A percentile compares a stretch with the other conserved stretches of the same genome.
Evolutionary conservation across 2,329 filamentous ascomycete species (phyloP).

Genomic region (Diaporthe caulivora): DNA sequence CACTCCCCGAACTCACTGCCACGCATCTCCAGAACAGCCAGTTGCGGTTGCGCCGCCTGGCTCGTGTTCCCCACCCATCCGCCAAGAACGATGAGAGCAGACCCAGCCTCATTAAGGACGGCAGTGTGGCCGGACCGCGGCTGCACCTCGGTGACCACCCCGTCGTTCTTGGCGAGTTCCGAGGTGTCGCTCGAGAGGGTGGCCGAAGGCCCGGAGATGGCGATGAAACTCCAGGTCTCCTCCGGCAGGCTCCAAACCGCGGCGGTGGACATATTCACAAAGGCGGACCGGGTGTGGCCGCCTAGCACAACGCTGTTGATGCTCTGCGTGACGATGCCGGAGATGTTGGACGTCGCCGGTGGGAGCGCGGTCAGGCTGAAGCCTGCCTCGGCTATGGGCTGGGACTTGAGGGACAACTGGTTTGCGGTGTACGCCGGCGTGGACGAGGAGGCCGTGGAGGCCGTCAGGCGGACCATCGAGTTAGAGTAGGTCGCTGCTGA

Average conservation of each 20-base stretch:
- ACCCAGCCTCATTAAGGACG: constrained; percentile 83
- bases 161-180: constrained; percentile 65
- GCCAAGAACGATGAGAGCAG: constrained; percentile 82
- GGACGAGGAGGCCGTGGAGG: constrained; percentile 51
- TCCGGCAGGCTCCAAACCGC: constrained; percentile 90
- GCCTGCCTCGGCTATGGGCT: constrained; percentile 84
- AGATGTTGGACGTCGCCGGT: constrained; percentile 77
- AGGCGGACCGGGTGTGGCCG: constrained; percentile 85
- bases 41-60: constrained; percentile 83
- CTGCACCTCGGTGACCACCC: constrained; percentile 65
- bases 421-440: constrained; percentile 51
- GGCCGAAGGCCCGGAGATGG: constrained; percentile 63
- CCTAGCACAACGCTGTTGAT: constrained; percentile 85
- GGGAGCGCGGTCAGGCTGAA: constrained; percentile 83
- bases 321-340: constrained; percentile 76
- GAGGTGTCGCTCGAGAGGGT: constrained; percentile 50
- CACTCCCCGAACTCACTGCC: constrained; percentile 77
- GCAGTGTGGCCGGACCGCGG: constrained; percentile 92
- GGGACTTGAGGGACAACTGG: constrained; percentile 64
- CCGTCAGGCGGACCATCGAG: constrained; percentile 76
- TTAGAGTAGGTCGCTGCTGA: constrained; percentile 82
- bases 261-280: constrained; percentile 94
- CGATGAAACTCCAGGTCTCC: constrained; percentile 86
- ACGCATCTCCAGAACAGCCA: constrained; percentile 82
- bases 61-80: constrained; percentile 91